Evolutionary conservation across 345 rosid species (phyloP), one percentile per base, ranked within the genome.

Genomic region (Boechera retrofracta): DNA sequence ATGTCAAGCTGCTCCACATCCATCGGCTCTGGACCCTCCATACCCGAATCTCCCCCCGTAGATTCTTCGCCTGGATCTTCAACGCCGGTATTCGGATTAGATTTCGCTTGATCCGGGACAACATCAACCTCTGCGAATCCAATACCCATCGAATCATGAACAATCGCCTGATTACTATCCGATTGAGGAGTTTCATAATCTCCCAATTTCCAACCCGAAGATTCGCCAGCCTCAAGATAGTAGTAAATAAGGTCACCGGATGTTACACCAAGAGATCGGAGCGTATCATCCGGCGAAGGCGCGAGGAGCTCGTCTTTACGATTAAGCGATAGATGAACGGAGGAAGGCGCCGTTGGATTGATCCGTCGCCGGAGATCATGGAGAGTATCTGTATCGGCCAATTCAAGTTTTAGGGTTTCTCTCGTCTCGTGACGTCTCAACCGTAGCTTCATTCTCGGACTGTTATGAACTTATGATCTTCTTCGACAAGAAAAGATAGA

Each of bases 201-300:
- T 18, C 26, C 45, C 64, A 26, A 69, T 39, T 76, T 6, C 45
- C 38, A 47, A 38, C 11, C 31, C 13, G 60, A 36, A 8, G 66
- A 56, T 47, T 65, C 67, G 2, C 26, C 60, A 4, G 0, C 18
- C 48, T 31, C 1, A 44, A 67, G 73, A 59, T 97, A 79, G 84
- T 79, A 89, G 63, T 83, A 89, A 52, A 91, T 39, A 2, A 91
- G 86, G 76, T 91, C 97, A 32, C 98, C 97, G 49, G 90, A 71
- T 16, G 89, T 64, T 7, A 94, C 72, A 12, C 97, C 97, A 16
- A 88, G 85, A 24, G 91, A 85, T 1, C 71, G 84, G 66, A 91
- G 69, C 0, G 95, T 76, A 15, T 76, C 83, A 5, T 79, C 67
- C 10, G 87, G 82, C 2, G 88, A 80, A 10, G 92, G 67, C 4